Evolutionary conservation across 352 stramenopile genomes (phyloP).

Genomic region (Globisporangium alternatum): DNA sequence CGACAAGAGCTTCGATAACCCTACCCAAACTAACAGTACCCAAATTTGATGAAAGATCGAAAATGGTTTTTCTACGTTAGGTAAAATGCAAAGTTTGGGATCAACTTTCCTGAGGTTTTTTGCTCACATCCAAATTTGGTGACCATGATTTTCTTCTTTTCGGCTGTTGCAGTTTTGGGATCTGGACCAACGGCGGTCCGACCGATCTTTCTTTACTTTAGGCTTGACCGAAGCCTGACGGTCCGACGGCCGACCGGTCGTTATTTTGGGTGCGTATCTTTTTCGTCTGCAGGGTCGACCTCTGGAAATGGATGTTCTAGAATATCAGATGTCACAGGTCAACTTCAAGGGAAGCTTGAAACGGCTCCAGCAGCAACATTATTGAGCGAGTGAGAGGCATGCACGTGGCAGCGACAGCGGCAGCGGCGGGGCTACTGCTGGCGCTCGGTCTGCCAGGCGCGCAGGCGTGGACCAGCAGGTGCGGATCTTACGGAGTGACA

Average conservation of each 20-base stretch:
- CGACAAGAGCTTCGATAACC: not conserved
- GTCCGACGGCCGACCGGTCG: too few relatives aligned
- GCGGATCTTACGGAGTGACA: not conserved
- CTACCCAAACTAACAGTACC: not conserved
- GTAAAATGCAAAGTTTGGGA: not conserved
- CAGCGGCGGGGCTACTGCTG: conserved; percentile 7
- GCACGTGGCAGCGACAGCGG: not conserved
- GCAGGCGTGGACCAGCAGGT: conserved; percentile 59
- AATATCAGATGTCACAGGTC: conserved; percentile 8
- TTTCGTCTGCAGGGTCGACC: not conserved
- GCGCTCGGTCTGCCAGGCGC: conserved; percentile 16
- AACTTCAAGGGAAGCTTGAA: conserved; percentile 3
- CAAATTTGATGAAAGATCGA: conserved; percentile 1
- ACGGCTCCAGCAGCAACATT: not conserved
- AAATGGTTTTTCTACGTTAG: not conserved
- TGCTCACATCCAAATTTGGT: too few relatives aligned
- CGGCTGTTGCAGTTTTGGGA: too few relatives aligned
- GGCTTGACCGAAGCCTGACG: not conserved
- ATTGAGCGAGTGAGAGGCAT: conserved; percentile 2
- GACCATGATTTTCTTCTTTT: too few relatives aligned
- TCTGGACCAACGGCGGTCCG: too few relatives aligned
- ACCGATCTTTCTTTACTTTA: not conserved
- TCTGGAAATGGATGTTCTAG: conserved; percentile 6
- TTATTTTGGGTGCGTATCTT: not conserved
- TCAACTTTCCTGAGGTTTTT: not conserved